Base-by-base conservation (phyloP, 2,329 filamentous ascomycete species). In the Clonostachys chloroleuca region DNA sequence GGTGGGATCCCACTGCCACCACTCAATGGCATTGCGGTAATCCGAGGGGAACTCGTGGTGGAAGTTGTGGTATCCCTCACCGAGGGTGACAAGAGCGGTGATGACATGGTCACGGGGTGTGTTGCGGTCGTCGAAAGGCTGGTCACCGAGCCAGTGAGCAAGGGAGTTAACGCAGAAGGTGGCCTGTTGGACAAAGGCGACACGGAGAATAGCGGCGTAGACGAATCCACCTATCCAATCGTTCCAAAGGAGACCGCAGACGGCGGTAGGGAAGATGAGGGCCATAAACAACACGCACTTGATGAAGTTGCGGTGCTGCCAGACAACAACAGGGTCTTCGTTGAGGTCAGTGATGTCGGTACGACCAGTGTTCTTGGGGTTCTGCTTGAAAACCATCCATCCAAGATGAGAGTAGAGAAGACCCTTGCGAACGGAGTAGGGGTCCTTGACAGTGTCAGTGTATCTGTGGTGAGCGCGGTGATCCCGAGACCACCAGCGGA, bases 311-410 rank as follows among this genome's bases (percentile, higher is more conserved):
- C 82, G 83, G 77, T 95, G 89, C 71, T 95, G 89, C 86, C 86
- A 94, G 57, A 92, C 80, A 40, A 95, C 89, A 50, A 95, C 81
- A 44, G 86, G 76, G 61, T 94, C 89, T 65, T 92, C 87, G 72
- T 94, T 94, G 56, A 95, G 74, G 61, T 95, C 90, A 59, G 86
- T 86, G 61, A 95, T 94, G 59, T 95, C 89, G 67, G 88, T 92
- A 52, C 89, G 87, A 60, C 90, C 90, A 59, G 90, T 89, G 52
- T 86, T 80, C 79, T 92, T 92, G 54, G 89, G 88, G 74, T 95
- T 92, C 74, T 95, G 89, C 78, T 92, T 92, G 79, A 95, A 84
- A 61, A 95, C 70, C 88, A 95, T 94, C 89, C 89, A 95, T 59
- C 89, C 89, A 48, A 95, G 74, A 72, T 70, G 63, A 14, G 82